phyloP scores from a whole-genome alignment of 345 rosid genomes.

The Microthlaspi erraticum region DNA sequence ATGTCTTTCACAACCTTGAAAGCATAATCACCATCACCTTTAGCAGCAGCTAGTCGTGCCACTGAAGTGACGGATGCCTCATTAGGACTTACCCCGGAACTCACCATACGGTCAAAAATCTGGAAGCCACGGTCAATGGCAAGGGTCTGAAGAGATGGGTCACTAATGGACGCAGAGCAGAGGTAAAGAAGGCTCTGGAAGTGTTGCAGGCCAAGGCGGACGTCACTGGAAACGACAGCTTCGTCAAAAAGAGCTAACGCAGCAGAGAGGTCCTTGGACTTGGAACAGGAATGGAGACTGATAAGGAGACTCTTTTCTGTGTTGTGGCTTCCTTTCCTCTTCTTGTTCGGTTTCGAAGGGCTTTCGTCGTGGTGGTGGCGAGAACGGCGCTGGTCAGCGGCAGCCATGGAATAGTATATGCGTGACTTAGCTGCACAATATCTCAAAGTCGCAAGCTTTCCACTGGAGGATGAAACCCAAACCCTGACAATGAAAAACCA shows the following conservation, averaged over 20 bases:
- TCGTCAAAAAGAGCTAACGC: slow-evolving; percentile 73
- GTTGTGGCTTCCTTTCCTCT: slow-evolving; percentile 49
- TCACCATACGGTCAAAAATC: slow-evolving; percentile 63
- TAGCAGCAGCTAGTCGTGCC: slow-evolving; percentile 71
- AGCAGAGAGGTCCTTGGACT: slow-evolving; percentile 61
- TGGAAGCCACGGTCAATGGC: slow-evolving; percentile 57
- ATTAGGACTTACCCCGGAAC: slow-evolving; percentile 55
- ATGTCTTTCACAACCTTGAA: slow-evolving; percentile 65
- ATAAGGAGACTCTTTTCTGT: slow-evolving; percentile 63
- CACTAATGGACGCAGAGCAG: slow-evolving; percentile 50
- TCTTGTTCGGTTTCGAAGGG: slow-evolving; percentile 48
- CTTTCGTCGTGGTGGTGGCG: slow-evolving; percentile 27
- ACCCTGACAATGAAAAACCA: slow-evolving; percentile 1
- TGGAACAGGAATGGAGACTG: slow-evolving; percentile 67
- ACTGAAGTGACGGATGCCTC: slow-evolving; percentile 77
- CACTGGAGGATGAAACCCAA: slow-evolving; percentile 18
- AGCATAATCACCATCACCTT: slow-evolving; percentile 74
- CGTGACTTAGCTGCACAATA: not conserved
- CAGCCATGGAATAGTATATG: slow-evolving; percentile 42
- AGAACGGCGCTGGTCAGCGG: slow-evolving; percentile 26
- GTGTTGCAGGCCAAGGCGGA: slow-evolving; percentile 60
- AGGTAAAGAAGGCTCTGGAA: slow-evolving; percentile 75
- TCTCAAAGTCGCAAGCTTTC: slow-evolving; percentile 37
- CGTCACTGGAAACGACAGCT: slow-evolving; percentile 46
- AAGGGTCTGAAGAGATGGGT: slow-evolving; percentile 37